Evolutionary conservation across 768 basidiomycete species (phyloP), one percentile per base, ranked within the genome.

Genomic region (Tylopilus felleus): DNA sequence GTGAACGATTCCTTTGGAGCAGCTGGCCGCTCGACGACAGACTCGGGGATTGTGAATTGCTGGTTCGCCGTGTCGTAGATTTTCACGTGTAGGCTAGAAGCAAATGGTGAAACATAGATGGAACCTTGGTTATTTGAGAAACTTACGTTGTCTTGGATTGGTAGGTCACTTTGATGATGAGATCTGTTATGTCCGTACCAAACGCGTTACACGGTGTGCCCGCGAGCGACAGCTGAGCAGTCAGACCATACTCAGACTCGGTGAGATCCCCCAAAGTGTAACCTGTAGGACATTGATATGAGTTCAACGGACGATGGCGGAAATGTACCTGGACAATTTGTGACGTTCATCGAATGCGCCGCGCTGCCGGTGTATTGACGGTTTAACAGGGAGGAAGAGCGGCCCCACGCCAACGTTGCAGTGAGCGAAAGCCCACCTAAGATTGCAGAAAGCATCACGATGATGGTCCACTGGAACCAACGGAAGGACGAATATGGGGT

Each of bases 91-190:
- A 89, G 72, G 43, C 87, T 88, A 49, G 17, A 19, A 8, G 8
- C 28, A 45, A 41, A 48, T 0, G 17, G 42, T 21, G 44, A n/a
- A 29, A 35, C 17, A 38, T 5, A 14, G 16, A 36, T 9, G 17
- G 3, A 46, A 16, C 10, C 2, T 12, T 22, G 14, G 10, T 49
- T 19, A 29, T 19, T 29, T 5, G 40, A 43, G 21, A 7, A 27
- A 63, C 70, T 41, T 56, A 81, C 80, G 77, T 74, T 41, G 78
- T 74, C 49, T 68, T 68, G 19, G 77, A 79, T 66, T 88, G 85
- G 60, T 88, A 88, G 13, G 78, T 80, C 8, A 88, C 83, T 62
- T 84, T 71, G 19, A 90, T 73, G n/a, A 79, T 83, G 21, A 90
- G 76, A 54, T 82, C 68, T 0, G 66, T 43, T 29, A 87, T 71